A percentile compares a stretch with the other conserved stretches of the same genome.
Evolutionary conservation across 768 basidiomycete genomes (phyloP).

Genomic region (Mycena galericulata): DNA sequence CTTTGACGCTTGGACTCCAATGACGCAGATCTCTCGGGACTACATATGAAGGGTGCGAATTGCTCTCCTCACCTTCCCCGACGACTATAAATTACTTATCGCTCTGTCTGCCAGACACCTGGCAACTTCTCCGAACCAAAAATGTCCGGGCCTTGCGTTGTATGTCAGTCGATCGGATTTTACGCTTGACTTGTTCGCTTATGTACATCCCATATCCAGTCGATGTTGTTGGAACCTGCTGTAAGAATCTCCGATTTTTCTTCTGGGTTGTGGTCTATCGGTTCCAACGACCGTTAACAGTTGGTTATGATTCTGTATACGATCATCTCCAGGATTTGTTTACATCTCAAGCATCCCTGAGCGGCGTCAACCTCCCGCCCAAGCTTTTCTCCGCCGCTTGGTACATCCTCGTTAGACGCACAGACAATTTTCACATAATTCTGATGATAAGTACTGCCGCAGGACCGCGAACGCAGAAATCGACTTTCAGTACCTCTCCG

Average conservation of each 20-base stretch:
- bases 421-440: neutral
- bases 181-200: no score
- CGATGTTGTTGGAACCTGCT: constrained; percentile 16
- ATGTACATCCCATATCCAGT: no score
- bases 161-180: constrained; percentile 5
- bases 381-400: constrained; percentile 3
- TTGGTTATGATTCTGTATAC: constrained; percentile 3
- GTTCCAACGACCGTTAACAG: neutral
- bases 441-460: neutral
- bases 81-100: no score
- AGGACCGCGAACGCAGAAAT: constrained; percentile 9
- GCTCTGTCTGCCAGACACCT: no score
- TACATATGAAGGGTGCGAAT: no score
- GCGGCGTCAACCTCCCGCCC: neutral
- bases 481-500: neutral
- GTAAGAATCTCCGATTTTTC: neutral
- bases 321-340: neutral
- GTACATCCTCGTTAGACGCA: no score
- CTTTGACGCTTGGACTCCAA: no score
- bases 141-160: constrained; percentile 5
- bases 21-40: no score
- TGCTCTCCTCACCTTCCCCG: no score
- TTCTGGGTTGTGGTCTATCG: neutral
- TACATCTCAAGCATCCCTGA: neutral
- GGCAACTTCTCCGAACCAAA: no score